Conservation (phyloP, 345 rosid genomes). For the Citrus australasica region DNA sequence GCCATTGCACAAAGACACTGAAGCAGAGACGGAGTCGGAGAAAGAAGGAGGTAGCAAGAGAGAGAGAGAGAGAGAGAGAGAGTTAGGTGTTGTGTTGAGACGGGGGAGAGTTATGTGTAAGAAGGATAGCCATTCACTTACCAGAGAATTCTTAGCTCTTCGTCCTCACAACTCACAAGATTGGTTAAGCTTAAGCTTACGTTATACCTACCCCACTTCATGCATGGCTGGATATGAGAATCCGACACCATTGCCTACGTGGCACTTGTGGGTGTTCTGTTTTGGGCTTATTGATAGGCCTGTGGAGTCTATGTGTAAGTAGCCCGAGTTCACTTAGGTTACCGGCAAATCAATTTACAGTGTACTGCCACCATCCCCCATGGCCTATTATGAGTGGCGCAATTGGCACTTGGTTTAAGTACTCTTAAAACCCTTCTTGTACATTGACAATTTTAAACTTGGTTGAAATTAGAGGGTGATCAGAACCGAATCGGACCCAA, state of each 20-base stretch:
- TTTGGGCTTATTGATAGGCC: not conserved
- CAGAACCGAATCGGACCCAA: no score
- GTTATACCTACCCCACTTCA: not conserved
- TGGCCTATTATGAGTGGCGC: no score
- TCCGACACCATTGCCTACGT: not conserved
- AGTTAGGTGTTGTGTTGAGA: not conserved
- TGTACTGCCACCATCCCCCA: no score
- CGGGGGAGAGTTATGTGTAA: conserved; percentile 24
- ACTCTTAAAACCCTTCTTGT: no score
- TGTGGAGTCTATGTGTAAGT: no score
- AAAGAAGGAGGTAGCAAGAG: not conserved
- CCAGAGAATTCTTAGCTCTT: not conserved
- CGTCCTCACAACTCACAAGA: not conserved
- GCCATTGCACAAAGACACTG: conserved; percentile 29
- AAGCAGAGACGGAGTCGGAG: not conserved
- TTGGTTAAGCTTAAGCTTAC: not conserved
- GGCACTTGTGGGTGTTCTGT: not conserved
- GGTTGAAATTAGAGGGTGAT: no score
- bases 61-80: not conserved
- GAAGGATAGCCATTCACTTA: conserved; percentile 32
- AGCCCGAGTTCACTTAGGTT: not conserved
- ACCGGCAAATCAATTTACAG: not conserved
- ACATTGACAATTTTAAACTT: no score
- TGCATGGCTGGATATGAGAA: not conserved
- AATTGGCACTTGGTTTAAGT: no score